These are phyloP conservation scores for Acacia crassicarpa DNA, from an alignment of 306 rosid genomes.

Conservation along the genomic window DNA sequence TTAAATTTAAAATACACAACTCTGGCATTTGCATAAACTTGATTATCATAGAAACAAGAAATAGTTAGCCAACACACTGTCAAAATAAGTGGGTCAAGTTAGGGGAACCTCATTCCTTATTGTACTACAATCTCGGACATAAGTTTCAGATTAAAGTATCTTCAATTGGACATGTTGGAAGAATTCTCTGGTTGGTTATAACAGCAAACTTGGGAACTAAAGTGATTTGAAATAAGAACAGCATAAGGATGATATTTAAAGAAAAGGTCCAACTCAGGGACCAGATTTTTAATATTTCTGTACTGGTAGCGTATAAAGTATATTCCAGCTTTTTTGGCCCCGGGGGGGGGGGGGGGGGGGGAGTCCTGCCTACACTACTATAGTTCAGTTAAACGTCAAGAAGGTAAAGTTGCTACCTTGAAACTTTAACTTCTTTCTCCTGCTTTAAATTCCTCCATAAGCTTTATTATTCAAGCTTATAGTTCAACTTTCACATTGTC, in stretches of 20 bases:
- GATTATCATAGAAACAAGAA: background rate
- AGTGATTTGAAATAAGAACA: conserved; percentile 9
- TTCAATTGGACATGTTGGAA: background rate
- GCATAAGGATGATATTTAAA: background rate
- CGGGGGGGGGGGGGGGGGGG: no score
- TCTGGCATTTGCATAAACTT: conserved; percentile 15
- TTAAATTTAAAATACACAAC: background rate
- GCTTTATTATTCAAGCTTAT: no score
- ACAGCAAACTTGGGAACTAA: background rate
- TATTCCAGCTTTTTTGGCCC: background rate
- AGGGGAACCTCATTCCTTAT: background rate
- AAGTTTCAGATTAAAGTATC: background rate
- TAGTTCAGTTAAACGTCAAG: no score
- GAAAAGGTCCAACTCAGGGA: background rate
- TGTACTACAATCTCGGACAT: background rate
- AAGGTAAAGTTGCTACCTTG: no score
- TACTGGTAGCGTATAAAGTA: background rate
- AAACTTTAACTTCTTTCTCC: no score
- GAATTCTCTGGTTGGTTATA: background rate
- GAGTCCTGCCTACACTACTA: background rate
- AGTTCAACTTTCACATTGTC: no score
- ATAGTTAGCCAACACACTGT: background rate
- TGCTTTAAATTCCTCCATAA: no score
- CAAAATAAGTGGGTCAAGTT: background rate
- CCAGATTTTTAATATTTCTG: background rate